Evolutionary conservation across 169 alveolate genomes (phyloP), one percentile per base, ranked within the genome.

Genomic region (Plasmodium malariae): DNA sequence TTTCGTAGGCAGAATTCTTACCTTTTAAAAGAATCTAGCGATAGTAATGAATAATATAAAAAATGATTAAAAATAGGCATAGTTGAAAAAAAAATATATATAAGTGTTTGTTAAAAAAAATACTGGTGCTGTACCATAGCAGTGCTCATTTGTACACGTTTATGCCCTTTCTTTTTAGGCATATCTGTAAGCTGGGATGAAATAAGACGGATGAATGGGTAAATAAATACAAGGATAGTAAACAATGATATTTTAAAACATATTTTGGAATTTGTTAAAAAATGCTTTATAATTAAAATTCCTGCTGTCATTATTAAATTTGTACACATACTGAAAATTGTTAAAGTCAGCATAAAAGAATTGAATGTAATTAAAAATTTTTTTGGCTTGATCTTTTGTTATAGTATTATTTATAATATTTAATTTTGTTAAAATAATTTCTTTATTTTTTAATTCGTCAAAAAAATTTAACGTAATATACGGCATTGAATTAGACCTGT

Each of bases 101-200:
- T 28, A 26, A 30, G 60, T 68, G 26, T 54, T 14, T 76, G 19
- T 0, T 32, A 30, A 11, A 57, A 57, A 1, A 57, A 19, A 65
- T 21, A 59, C 17, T 45, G 21, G 30, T 26, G 40, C 9, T 43
- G 4, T 5, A 24, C 63, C 28, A 37, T 19, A 14, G 7, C 48
- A 37, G 36, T n/a, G 14, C 59, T 11, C 30, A 55, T 55, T 3
- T 28, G n/a, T 40, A 36, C 17, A 28, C 24, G 3, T 28, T 43
- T 21, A 11, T 28, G 7, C 36, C 37, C 11, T 45, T 45, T 40
- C 49, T 60, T 26, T 45, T 62, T 28, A 76, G 89, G 73, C 28
- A 62, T 62, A 60, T 76, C 71, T 5, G 69, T 76, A 36, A 76
- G 70, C 76, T 76, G 89, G 89, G 89, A 76, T n/a, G 89, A 76